phyloP scores from a whole-genome alignment of 2,329 filamentous ascomycete genomes.

The Epichloe sylvatica region DNA sequence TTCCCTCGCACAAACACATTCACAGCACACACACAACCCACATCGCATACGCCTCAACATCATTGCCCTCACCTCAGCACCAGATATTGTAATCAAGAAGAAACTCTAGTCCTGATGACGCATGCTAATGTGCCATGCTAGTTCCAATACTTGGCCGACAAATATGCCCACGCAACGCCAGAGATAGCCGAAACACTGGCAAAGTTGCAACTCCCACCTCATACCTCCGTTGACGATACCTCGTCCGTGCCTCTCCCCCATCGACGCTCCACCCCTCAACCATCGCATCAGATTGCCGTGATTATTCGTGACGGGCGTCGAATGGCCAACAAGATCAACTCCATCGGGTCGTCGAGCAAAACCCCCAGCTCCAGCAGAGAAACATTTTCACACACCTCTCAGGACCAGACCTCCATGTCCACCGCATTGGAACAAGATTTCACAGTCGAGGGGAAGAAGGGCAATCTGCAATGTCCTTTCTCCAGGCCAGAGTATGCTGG shows the following conservation, averaged over 20 bases:
- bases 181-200: slow-evolving; percentile 54
- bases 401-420: slow-evolving; percentile 42
- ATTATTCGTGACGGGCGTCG: slow-evolving; percentile 51
- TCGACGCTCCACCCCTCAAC: slow-evolving; percentile 28
- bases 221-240: slow-evolving; percentile 33
- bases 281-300: slow-evolving; percentile 43
- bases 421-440: slow-evolving; percentile 76
- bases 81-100: neutral
- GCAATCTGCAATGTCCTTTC: slow-evolving; percentile 71
- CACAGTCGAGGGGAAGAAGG: slow-evolving; percentile 65
- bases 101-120: neutral
- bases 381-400: slow-evolving; percentile 29
- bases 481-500: slow-evolving; percentile 29
- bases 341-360: slow-evolving; percentile 36
- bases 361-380: slow-evolving; percentile 35
- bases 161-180: slow-evolving; percentile 50
- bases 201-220: slow-evolving; percentile 51
- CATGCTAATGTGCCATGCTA: slow-evolving; percentile 20
- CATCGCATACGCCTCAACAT: neutral
- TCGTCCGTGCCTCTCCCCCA: slow-evolving; percentile 39
- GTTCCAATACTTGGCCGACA: slow-evolving; percentile 53
- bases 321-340: slow-evolving; percentile 39
- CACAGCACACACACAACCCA: neutral
- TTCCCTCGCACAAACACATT: neutral
- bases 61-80: neutral